These are phyloP conservation scores for Ceratonia siliqua DNA, from an alignment of 306 rosid genomes.

Conservation along the genomic window DNA sequence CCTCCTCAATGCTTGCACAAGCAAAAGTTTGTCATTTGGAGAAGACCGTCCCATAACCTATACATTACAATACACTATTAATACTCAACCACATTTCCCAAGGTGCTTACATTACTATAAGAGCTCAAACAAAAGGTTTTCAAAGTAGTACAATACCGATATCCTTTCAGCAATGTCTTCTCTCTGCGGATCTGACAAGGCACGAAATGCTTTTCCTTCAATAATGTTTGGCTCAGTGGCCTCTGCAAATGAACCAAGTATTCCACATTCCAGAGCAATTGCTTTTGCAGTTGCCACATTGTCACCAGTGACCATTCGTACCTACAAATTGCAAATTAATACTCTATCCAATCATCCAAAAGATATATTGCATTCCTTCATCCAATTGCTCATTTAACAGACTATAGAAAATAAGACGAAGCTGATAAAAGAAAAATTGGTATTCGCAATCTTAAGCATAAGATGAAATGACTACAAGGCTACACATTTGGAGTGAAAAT, in stretches of 20 bases:
- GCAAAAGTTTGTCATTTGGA: slow-evolving; percentile 85
- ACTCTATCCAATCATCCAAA: background rate
- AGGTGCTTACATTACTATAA: background rate
- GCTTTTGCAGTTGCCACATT: slow-evolving; percentile 93
- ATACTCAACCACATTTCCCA: slow-evolving; percentile 3
- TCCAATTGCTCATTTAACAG: slow-evolving; percentile 2
- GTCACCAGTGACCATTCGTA: slow-evolving; percentile 98
- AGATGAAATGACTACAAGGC: background rate
- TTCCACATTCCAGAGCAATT: slow-evolving; percentile 93
- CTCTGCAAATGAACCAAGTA: slow-evolving; percentile 58
- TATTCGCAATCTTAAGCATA: slow-evolving; percentile 5
- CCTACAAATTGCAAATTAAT: slow-evolving; percentile 46
- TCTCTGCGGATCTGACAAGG: slow-evolving; percentile 56
- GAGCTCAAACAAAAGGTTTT: slow-evolving; percentile 57
- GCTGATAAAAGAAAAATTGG: background rate
- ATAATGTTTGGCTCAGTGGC: slow-evolving; percentile 74
- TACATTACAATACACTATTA: slow-evolving; percentile 24
- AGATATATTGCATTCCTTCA: background rate
- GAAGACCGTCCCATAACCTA: slow-evolving; percentile 98
- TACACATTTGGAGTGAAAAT: background rate
- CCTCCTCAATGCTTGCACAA: slow-evolving; percentile 90
- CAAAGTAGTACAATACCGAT: slow-evolving; percentile 51
- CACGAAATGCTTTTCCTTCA: slow-evolving; percentile 86
- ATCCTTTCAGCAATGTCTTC: slow-evolving; percentile 63
- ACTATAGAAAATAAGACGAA: background rate